phyloP scores from a whole-genome alignment of 331 rosid species.

The Cydonia oblonga region DNA sequence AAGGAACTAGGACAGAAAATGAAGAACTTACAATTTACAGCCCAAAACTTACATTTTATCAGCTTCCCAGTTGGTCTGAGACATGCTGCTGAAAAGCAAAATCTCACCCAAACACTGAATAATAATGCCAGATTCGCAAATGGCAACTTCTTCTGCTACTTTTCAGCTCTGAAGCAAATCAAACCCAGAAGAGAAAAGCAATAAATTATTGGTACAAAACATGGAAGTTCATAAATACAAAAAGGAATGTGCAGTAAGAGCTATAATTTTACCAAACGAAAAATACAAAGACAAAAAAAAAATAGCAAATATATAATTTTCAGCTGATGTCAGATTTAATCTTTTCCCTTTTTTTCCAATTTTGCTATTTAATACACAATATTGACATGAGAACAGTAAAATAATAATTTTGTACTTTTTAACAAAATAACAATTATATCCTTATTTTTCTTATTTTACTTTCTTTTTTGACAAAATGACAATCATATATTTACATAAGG shows the following conservation, averaged over 20 bases:
- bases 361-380: too few relatives aligned
- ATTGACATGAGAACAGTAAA: too few relatives aligned
- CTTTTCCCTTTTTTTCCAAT: too few relatives aligned
- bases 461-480: too few relatives aligned
- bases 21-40: neutral
- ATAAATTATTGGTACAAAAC: slow-evolving; percentile 14
- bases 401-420: too few relatives aligned
- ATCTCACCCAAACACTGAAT: slow-evolving; percentile 7
- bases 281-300: slow-evolving; percentile 10
- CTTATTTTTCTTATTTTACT: too few relatives aligned
- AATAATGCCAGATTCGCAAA: slow-evolving; percentile 15
- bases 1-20: neutral
- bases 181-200: slow-evolving; percentile 22
- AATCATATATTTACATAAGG: too few relatives aligned
- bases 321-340: slow-evolving; percentile 9
- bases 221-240: slow-evolving; percentile 4
- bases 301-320: slow-evolving; percentile 3
- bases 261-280: slow-evolving; percentile 21
- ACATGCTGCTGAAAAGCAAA: slow-evolving; percentile 41
- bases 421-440: too few relatives aligned
- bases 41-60: slow-evolving; percentile 74
- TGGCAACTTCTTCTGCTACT: slow-evolving; percentile 16
- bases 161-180: slow-evolving; percentile 12
- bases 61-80: slow-evolving; percentile 99
- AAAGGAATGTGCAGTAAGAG: slow-evolving; percentile 18